Evolutionary conservation across 306 rosid genomes (phyloP), one percentile per base, ranked within the genome.

Genomic region (Inga leiocalycina): DNA sequence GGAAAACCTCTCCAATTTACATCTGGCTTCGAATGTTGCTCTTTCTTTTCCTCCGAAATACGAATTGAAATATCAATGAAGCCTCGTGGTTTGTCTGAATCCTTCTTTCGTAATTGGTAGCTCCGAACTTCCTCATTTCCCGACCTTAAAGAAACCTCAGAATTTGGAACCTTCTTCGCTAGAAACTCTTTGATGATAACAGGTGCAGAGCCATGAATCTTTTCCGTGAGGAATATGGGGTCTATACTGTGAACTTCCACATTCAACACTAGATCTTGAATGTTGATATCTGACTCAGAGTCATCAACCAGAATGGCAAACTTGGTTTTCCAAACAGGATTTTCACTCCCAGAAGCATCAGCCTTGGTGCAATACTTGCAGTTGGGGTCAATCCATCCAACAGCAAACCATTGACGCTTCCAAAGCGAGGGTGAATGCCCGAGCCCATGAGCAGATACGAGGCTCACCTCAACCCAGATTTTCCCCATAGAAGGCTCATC

Each of bases 381-480:
- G 17, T 83, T 81, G 1, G 97, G 93, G 86, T 94, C 91, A 62
- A 93, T 79, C 97, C 98, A 94, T 56, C 91, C 97, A 20, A 91
- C 97, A 32, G 97, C 97, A 52, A 82, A 91, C 96, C 98, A 94
- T 52, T 92, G 98, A 75, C 90, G 94, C 90, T 90, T 94, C 94
- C 94, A 89, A 2, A 94, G 82, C 34, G 92, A 87, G 20, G 89
- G 87, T 45, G 95, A 80, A 71, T 82, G 87, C 62, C 85, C 83
- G 15, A 94, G 90, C 35, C 97, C 98, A 3, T 95, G 87, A n/a
- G 98, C 98, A 2, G 98, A 92, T 78, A 91, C 81, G 72, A 94
- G 75, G 91, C 96, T 89, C 49, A 89, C 79, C 37, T 94, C 97
- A 52, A 94, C 83, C 90, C 92, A 89, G 80, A 88, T 85, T 88